Evolutionary conservation across 2,329 filamentous ascomycete species (phyloP).

Genomic region (Fusarium buxicola): DNA sequence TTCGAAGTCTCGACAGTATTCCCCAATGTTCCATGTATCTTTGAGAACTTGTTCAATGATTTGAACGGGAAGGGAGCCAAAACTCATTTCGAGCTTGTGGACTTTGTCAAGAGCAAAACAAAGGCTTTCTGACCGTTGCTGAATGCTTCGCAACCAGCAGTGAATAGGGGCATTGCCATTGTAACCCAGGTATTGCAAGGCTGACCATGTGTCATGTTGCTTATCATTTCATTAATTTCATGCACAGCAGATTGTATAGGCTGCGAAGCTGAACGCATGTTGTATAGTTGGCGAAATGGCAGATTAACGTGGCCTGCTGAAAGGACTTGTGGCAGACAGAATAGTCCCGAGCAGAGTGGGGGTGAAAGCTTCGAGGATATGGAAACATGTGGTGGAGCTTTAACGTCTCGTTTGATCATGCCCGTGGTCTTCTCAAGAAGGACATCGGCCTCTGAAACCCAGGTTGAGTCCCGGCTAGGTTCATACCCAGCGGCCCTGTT

Average conservation of each 20-base stretch:
- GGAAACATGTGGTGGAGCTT: conserved; percentile 27
- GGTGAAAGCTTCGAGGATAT: conserved; percentile 39
- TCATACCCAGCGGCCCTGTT: conserved; percentile 5
- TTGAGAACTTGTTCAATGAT: conserved; percentile 41
- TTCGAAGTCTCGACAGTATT: conserved; percentile 26
- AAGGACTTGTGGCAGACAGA: conserved; percentile 43
- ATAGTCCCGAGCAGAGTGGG: conserved; percentile 42
- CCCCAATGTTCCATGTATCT: conserved; percentile 46
- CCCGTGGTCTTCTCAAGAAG: conserved; percentile 40
- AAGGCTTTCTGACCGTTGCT: conserved; percentile 33
- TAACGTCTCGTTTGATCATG: conserved; percentile 43
- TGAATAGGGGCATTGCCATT: conserved; percentile 48
- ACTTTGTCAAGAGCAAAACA: conserved; percentile 44
- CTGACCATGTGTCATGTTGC: conserved; percentile 45
- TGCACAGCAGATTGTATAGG: conserved; percentile 35
- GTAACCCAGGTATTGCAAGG: conserved; percentile 49
- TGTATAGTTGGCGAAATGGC: conserved; percentile 44
- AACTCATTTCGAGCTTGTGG: conserved; percentile 41
- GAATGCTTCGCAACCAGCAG: conserved; percentile 45
- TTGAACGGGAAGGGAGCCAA: conserved; percentile 44
- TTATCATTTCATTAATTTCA: conserved; percentile 38
- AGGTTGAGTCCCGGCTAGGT: neutral
- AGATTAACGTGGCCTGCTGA: conserved; percentile 45
- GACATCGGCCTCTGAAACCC: conserved; percentile 22
- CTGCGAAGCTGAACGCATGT: conserved; percentile 27